Conservation (phyloP, 2,329 filamentous ascomycete genomes). For the Rutstroemia sp. region DNA sequence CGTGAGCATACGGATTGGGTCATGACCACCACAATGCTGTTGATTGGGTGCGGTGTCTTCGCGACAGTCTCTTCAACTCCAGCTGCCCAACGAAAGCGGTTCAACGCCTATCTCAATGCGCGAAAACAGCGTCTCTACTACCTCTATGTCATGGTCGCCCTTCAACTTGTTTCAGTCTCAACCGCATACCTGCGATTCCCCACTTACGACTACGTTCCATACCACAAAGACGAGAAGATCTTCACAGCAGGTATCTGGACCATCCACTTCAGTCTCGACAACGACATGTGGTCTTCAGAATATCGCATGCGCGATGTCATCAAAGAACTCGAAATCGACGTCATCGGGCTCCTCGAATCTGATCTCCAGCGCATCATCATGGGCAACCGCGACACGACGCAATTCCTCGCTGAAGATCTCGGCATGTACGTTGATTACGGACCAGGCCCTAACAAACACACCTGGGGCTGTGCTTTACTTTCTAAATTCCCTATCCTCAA, state of each 20-base stretch:
- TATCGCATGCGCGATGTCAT: slow-evolving; percentile 86
- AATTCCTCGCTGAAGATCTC: slow-evolving; percentile 89
- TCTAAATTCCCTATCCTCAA: slow-evolving; percentile 98
- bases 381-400: slow-evolving; percentile 95
- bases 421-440: slow-evolving; percentile 99
- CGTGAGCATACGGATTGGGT: slow-evolving; percentile 95
- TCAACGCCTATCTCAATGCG: slow-evolving; percentile 35
- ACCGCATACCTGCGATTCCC: slow-evolving; percentile 89
- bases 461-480: slow-evolving; percentile 86
- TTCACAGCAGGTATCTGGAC: slow-evolving; percentile 98
- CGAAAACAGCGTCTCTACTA: slow-evolving; percentile 53
- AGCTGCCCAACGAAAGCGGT: slow-evolving; percentile 28
- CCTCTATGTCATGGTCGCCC: slow-evolving; percentile 60
- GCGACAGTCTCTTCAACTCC: slow-evolving; percentile 46
- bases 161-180: slow-evolving; percentile 75
- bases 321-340: slow-evolving; percentile 92
- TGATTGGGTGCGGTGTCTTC: slow-evolving; percentile 79
- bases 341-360: slow-evolving; percentile 87
- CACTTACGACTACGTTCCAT: slow-evolving; percentile 81
- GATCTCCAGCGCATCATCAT: slow-evolving; percentile 98
- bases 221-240: slow-evolving; percentile 80
- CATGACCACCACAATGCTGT: slow-evolving; percentile 78
- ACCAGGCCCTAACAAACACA: slow-evolving; percentile 97
- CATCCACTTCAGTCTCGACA: slow-evolving; percentile 94
- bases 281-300: slow-evolving; percentile 98